These are phyloP conservation scores for Hymenoscyphus salicellus DNA, from an alignment of 2,329 filamentous ascomycete genomes.

Conservation along the genomic window DNA sequence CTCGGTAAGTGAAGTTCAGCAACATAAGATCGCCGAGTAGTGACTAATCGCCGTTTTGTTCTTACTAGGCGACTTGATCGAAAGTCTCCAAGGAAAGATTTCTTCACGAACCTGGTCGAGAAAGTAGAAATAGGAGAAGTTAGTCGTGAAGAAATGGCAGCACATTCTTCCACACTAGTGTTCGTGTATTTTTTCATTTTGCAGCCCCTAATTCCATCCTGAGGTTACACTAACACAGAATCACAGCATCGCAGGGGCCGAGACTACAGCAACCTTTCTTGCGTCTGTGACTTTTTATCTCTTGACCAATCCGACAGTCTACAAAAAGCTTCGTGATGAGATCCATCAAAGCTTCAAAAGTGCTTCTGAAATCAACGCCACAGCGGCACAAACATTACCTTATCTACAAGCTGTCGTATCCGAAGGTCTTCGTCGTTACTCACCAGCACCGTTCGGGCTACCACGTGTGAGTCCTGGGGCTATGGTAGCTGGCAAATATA, in stretches of 20 bases:
- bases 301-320: conserved; percentile 44
- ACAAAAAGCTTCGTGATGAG: background rate
- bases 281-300: conserved; percentile 44
- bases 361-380: conserved; percentile 12
- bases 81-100: conserved; percentile 9
- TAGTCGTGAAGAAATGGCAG: conserved; percentile 16
- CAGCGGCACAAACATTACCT: background rate
- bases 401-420: conserved; percentile 11
- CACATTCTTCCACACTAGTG: conserved; percentile 31
- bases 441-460: conserved; percentile 6
- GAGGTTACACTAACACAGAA: background rate
- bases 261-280: conserved; percentile 36
- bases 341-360: background rate
- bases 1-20: background rate
- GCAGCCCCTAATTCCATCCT: background rate
- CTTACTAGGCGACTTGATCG: background rate
- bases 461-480: conserved; percentile 7
- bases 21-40: background rate
- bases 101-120: conserved; percentile 6
- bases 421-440: conserved; percentile 14
- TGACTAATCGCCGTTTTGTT: background rate
- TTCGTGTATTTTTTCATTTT: background rate
- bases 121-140: background rate
- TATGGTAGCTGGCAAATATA: conserved; percentile 2
- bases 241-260: conserved; percentile 31